These are phyloP conservation scores for Colletotrichum sp. DNA, from an alignment of 2,329 filamentous ascomycete species.

Conservation along the genomic window DNA sequence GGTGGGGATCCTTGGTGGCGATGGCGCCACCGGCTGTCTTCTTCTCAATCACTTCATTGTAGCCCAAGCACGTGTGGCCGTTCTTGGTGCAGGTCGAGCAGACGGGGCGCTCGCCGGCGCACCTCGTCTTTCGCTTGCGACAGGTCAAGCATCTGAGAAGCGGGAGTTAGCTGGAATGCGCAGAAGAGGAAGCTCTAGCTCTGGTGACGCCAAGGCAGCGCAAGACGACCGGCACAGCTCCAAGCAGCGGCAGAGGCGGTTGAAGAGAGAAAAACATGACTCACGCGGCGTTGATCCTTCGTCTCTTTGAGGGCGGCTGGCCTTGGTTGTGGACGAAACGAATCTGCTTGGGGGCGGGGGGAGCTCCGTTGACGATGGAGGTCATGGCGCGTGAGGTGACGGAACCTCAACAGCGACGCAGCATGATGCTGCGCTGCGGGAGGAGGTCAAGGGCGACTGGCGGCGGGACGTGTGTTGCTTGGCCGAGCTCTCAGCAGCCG, in stretches of 20 bases:
- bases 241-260: neutral
- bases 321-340: slow-evolving; percentile 85
- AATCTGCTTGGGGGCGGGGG: slow-evolving; percentile 62
- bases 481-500: neutral
- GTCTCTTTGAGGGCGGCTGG: slow-evolving; percentile 78
- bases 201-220: neutral
- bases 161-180: neutral
- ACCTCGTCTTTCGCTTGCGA: slow-evolving; percentile 77
- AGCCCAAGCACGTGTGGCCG: slow-evolving; percentile 71
- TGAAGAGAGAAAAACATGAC: slow-evolving; percentile 33
- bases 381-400: slow-evolving; percentile 20
- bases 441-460: neutral
- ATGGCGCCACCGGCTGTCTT: slow-evolving; percentile 29
- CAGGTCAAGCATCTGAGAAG: slow-evolving; percentile 68
- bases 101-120: slow-evolving; percentile 72
- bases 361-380: slow-evolving; percentile 41
- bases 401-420: slow-evolving; percentile 15
- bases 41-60: slow-evolving; percentile 58
- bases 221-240: neutral
- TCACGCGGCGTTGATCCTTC: slow-evolving; percentile 80
- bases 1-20: slow-evolving; percentile 19
- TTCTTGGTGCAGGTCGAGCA: slow-evolving; percentile 77
- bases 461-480: neutral
- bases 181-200: neutral
- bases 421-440: slow-evolving; percentile 19